phyloP scores from a whole-genome alignment of 2,329 filamentous ascomycete species.

The Aspergillus pseudotamarii region DNA sequence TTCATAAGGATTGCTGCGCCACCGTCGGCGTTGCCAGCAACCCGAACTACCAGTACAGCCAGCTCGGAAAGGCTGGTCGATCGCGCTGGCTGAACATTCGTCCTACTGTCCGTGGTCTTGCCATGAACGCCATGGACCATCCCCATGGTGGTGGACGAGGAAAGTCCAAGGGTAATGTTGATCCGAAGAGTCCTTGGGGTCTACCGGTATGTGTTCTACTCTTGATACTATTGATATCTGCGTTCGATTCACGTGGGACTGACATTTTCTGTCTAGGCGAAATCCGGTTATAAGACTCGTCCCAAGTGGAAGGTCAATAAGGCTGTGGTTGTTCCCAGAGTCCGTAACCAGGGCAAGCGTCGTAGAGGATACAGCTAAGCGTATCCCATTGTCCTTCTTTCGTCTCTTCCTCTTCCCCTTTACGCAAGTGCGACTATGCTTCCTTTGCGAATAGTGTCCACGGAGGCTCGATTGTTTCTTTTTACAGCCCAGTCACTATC shows the following conservation, averaged over 20 bases:
- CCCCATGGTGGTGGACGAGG: constrained; percentile 98
- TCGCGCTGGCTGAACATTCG: constrained; percentile 92
- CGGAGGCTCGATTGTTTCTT: neutral
- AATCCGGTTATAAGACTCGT: constrained; percentile 80
- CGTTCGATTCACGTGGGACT: constrained; percentile 8
- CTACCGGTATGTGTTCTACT: constrained; percentile 70
- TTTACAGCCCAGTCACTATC: constrained; percentile 2
- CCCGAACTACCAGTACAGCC: constrained; percentile 82
- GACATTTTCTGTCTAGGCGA: constrained; percentile 44
- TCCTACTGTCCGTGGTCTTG: constrained; percentile 93
- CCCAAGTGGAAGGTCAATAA: constrained; percentile 88
- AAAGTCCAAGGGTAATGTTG: constrained; percentile 97
- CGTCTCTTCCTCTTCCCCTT: constrained; percentile 6
- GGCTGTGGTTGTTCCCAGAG: constrained; percentile 80
- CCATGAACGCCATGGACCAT: constrained; percentile 99
- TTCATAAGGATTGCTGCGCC: constrained; percentile 89
- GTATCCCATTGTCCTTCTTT: constrained; percentile 8
- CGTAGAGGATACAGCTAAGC: constrained; percentile 63
- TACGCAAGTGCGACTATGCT: constrained; percentile 4
- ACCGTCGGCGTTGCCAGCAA: constrained; percentile 96
- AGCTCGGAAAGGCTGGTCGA: constrained; percentile 92
- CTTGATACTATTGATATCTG: constrained; percentile 10
- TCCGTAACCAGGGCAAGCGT: constrained; percentile 89
- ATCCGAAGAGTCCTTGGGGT: constrained; percentile 96
- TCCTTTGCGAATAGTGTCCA: neutral